Evolutionary conservation across 345 rosid species (phyloP).

Genomic region (Dipteronia dyeriana): DNA sequence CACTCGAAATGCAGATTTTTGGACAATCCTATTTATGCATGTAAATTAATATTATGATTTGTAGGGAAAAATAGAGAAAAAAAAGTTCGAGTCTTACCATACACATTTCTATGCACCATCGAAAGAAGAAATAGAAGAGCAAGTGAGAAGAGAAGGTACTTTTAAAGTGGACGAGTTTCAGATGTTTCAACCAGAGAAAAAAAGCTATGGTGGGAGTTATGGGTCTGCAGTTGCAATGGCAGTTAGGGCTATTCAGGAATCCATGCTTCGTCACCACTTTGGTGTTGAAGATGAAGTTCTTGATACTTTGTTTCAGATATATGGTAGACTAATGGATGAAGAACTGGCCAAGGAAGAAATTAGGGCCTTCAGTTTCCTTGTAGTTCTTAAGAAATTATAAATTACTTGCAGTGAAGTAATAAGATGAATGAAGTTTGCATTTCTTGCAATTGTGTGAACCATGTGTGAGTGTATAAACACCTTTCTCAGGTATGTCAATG

Average conservation of each 20-base stretch:
- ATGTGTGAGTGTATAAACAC: no score
- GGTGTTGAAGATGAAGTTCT: slow-evolving; percentile 73
- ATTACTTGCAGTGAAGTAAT: background rate
- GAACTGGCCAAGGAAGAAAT: slow-evolving; percentile 64
- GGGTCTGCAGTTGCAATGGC: slow-evolving; percentile 68
- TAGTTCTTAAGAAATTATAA: slow-evolving; percentile 63
- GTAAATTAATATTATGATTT: background rate
- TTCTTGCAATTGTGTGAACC: no score
- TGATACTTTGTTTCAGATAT: slow-evolving; percentile 61
- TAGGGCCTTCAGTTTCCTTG: slow-evolving; percentile 56
- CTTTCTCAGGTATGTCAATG: no score
- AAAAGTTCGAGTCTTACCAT: slow-evolving; percentile 68
- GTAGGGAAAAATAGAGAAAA: slow-evolving; percentile 71
- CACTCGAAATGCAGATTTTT: no score
- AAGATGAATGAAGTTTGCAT: no score
- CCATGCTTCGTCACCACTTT: slow-evolving; percentile 69
- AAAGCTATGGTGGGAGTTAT: slow-evolving; percentile 41
- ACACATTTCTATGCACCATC: slow-evolving; percentile 80
- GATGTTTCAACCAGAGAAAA: slow-evolving; percentile 48
- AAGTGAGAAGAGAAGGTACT: slow-evolving; percentile 56
- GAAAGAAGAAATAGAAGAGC: slow-evolving; percentile 62
- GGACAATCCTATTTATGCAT: background rate
- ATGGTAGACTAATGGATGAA: slow-evolving; percentile 54
- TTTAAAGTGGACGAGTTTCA: slow-evolving; percentile 53
- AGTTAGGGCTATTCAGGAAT: slow-evolving; percentile 84